Evolutionary conservation across 805 yeast genomes (phyloP), one percentile per base, ranked within the genome.

Genomic region (Nematodospora valgi): DNA sequence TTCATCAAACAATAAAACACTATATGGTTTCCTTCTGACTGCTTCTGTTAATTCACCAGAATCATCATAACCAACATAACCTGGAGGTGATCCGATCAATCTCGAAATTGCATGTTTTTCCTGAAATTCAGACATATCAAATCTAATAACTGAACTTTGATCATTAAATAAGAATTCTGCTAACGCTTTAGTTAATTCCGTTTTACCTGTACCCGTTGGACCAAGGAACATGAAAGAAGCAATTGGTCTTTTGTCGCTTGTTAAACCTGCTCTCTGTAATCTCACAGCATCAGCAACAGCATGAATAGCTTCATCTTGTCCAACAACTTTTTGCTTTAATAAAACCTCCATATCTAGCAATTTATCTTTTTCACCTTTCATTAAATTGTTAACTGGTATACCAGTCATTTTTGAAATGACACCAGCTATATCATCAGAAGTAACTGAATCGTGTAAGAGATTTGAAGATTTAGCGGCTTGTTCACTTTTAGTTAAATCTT

Each of bases 191-290:
- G 97, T 89, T 34, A 93, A 72, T 59, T 93, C 98, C 0, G 98
- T 93, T 61, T 91, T 91, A 64, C 98, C 98, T 0, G 98, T 91
- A 64, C 98, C 98, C 0, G 98, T 93, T 35, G 98, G 98, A 15
- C 98, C 98, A 46, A 93, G 69, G 61, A 93, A 93, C 83, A 91
- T 82, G 60, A 93, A 93, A 37, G 95, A 84, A 1, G 97, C 98
- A 49, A 91, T 89, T 5, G 98, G 98, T 42, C 97, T 76, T 59
- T 85, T 85, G 44, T 88, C 96, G 57, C 86, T 84, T 7, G 98
- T 91, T 40, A 91, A 74, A 1, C 98, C 98, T 0, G 98, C 98
- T 52, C 98, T 76, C 57, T 93, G 98, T 40, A 91, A 69, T 58
- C 97, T 81, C 11, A 91, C 98, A 1, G 98, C 96, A 58, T 89